Evolutionary conservation across 1,284 basidiomycete species (phyloP).

Genomic region (Ganoderma boninense): DNA sequence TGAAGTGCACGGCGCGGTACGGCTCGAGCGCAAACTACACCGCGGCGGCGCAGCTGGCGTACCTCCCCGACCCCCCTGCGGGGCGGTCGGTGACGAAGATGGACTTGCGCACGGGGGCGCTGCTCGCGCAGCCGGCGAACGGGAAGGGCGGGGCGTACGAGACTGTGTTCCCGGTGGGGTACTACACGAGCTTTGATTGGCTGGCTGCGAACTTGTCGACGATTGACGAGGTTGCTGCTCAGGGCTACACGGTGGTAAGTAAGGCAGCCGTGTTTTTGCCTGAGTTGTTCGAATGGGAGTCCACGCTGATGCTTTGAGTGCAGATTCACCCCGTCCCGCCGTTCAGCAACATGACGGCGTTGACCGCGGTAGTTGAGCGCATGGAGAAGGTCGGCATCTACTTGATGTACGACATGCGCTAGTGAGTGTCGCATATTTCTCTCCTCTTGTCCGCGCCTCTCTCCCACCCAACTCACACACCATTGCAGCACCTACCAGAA

Average conservation of each 20-base stretch:
- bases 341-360: slow-evolving; percentile 63
- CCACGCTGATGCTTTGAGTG: slow-evolving; percentile 32
- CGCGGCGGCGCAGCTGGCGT: slow-evolving; percentile 54
- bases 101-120: slow-evolving; percentile 72
- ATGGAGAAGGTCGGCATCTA: slow-evolving; percentile 79
- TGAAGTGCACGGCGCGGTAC: slow-evolving; percentile 59
- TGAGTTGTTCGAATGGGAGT: no score
- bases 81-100: slow-evolving; percentile 68
- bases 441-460: no score
- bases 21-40: slow-evolving; percentile 54
- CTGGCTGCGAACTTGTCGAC: slow-evolving; percentile 62
- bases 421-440: no score
- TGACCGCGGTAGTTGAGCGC: slow-evolving; percentile 66
- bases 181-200: slow-evolving; percentile 76
- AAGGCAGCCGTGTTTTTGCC: no score
- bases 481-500: slow-evolving; percentile 67
- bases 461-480: background rate
- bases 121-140: slow-evolving; percentile 64
- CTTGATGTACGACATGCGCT: slow-evolving; percentile 82
- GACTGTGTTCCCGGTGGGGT: slow-evolving; percentile 75
- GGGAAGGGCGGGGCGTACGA: slow-evolving; percentile 60
- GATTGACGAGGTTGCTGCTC: slow-evolving; percentile 62
- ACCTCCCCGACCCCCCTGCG: slow-evolving; percentile 59
- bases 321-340: slow-evolving; percentile 73
- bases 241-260: slow-evolving; percentile 53